Percentiles rank a stretch among this genome's conserved stretches.
Evolutionary conservation across 768 basidiomycete species (phyloP).

Genomic region (Trametes maxima): DNA sequence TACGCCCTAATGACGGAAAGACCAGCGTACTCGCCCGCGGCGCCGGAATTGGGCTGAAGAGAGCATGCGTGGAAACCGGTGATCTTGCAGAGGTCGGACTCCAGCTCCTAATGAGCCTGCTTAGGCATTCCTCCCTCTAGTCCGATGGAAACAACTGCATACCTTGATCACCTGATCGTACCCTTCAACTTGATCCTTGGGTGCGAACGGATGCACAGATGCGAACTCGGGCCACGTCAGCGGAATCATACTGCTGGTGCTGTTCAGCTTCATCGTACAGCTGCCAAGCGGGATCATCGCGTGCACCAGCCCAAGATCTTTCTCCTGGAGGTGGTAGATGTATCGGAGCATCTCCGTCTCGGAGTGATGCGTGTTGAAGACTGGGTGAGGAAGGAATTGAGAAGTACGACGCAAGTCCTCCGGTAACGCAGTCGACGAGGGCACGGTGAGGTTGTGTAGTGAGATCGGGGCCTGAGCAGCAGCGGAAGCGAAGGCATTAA

Average conservation of each 20-base stretch:
- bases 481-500: constrained; percentile 80
- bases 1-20: constrained; percentile 92
- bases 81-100: constrained; percentile 86
- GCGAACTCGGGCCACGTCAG: constrained; percentile 94
- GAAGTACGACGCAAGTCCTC: constrained; percentile 59
- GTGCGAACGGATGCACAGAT: constrained; percentile 90
- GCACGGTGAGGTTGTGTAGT: constrained; percentile 47
- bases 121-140: not conserved
- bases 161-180: constrained; percentile 84
- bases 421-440: constrained; percentile 52
- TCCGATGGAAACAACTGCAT: constrained; percentile 8
- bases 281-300: constrained; percentile 96
- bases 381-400: constrained; percentile 78
- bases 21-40: constrained; percentile 97
- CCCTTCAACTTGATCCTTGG: constrained; percentile 85
- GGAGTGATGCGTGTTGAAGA: constrained; percentile 96
- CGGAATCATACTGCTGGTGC: constrained; percentile 96
- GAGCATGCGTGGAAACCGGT: constrained; percentile 97
- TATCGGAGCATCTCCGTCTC: constrained; percentile 99
- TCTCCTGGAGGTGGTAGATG: constrained; percentile 89
- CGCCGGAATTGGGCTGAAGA: constrained; percentile 98
- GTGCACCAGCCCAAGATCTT: constrained; percentile 94
- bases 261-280: constrained; percentile 98
- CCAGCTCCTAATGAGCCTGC: constrained; percentile 67
- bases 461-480: constrained; percentile 52